phyloP scores from a whole-genome alignment of 2,329 filamentous ascomycete genomes.

The Phialophora expanda region DNA sequence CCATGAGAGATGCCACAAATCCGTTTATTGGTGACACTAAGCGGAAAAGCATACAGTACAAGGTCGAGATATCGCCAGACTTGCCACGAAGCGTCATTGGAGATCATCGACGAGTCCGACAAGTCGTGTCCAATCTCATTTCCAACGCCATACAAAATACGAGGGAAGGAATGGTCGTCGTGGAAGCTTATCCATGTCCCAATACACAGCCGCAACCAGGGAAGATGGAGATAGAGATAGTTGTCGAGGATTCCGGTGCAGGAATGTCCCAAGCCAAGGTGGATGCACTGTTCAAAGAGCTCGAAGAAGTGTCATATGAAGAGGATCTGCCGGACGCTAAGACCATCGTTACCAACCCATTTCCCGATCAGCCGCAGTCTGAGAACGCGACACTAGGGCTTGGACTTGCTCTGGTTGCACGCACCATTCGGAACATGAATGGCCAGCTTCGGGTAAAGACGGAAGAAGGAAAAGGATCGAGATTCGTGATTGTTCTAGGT shows the following conservation, averaged over 20 bases:
- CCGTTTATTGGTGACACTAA: constrained; percentile 75
- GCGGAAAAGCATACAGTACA: constrained; percentile 74
- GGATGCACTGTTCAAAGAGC: constrained; percentile 65
- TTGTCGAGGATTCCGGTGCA: constrained; percentile 74
- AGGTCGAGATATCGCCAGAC: constrained; percentile 69
- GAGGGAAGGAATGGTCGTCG: constrained; percentile 66
- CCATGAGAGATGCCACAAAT: constrained; percentile 76
- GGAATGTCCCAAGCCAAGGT: constrained; percentile 65
- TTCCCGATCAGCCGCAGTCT: constrained; percentile 44
- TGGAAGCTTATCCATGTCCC: constrained; percentile 69
- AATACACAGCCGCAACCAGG: constrained; percentile 47
- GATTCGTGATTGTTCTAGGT: constrained; percentile 79
- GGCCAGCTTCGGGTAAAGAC: constrained; percentile 85
- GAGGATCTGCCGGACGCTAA: constrained; percentile 66
- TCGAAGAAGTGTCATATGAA: constrained; percentile 68
- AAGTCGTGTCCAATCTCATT: constrained; percentile 80
- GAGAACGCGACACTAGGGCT: constrained; percentile 69
- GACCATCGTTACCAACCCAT: constrained; percentile 58
- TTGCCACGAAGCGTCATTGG: constrained; percentile 75
- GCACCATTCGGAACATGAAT: constrained; percentile 87
- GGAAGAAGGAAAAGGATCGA: constrained; percentile 78
- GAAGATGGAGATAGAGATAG: constrained; percentile 70
- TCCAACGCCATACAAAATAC: constrained; percentile 87
- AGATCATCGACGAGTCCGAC: constrained; percentile 78
- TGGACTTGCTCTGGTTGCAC: constrained; percentile 84